A percentile compares a stretch with the other conserved stretches of the same genome.
Conservation (phyloP, 768 basidiomycete species). For the Naganishia onofrii region DNA sequence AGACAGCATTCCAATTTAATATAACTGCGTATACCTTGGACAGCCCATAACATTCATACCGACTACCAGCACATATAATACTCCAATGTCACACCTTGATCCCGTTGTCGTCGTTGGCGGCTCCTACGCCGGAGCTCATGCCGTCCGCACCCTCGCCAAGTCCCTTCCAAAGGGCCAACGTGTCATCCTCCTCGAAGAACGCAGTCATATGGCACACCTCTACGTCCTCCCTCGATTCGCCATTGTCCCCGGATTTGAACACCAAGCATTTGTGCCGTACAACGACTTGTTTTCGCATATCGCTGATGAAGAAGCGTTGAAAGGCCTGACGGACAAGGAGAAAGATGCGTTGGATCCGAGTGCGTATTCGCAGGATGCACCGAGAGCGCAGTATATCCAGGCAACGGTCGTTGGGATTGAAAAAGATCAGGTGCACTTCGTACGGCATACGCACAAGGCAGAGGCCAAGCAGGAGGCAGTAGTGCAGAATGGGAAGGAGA, state of each 20-base stretch:
- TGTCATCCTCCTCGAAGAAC: constrained; percentile 32
- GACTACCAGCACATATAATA: neutral
- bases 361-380: constrained; percentile 6
- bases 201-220: constrained; percentile 30
- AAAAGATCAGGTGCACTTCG: constrained; percentile 20
- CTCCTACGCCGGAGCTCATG: constrained; percentile 29
- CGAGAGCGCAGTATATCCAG: constrained; percentile 31
- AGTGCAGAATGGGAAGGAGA: neutral
- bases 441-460: constrained; percentile 23
- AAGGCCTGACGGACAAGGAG: constrained; percentile 27
- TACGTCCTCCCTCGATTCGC: constrained; percentile 44
- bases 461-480: neutral
- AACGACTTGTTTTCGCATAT: constrained; percentile 32
- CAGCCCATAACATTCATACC: neutral
- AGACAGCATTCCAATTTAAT: too few relatives aligned
- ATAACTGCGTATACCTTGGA: neutral
- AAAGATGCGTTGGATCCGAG: constrained; percentile 11
- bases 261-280: constrained; percentile 50
- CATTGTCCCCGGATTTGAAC: constrained; percentile 38
- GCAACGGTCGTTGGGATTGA: constrained; percentile 24
- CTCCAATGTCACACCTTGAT: constrained; percentile 11
- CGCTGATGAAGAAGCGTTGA: constrained; percentile 22
- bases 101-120: constrained; percentile 34
- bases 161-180: constrained; percentile 9
- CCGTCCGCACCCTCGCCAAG: constrained; percentile 28